phyloP scores from a whole-genome alignment of 768 basidiomycete species.

The Leccinum rimulosum region DNA sequence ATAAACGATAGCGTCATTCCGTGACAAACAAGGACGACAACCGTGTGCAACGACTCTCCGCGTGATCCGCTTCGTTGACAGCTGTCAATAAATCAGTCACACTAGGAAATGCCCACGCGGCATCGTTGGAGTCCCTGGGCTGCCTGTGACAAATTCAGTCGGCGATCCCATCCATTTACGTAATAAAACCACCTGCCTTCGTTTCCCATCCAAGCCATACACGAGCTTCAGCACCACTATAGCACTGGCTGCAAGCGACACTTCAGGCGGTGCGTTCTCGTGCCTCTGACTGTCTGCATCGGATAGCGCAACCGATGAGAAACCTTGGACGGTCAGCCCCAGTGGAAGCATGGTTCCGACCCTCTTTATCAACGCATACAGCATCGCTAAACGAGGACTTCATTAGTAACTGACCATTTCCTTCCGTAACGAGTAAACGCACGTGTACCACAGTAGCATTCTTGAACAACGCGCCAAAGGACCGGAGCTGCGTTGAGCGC shows the following conservation, averaged over 20 bases:
- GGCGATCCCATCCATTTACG: conserved; percentile 2
- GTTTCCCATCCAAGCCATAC: conserved; percentile 75
- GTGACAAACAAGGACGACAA: conserved; percentile 43
- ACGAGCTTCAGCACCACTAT: conserved; percentile 80
- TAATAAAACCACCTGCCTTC: conserved; percentile 42
- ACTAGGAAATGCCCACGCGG: conserved; percentile 57
- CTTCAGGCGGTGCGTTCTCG: conserved; percentile 69
- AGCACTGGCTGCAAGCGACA: conserved; percentile 54
- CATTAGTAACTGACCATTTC: neutral
- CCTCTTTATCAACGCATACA: conserved; percentile 64
- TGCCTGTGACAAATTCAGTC: conserved; percentile 34
- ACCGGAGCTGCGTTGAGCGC: conserved; percentile 74
- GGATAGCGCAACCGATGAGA: conserved; percentile 40
- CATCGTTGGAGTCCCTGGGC: conserved; percentile 49
- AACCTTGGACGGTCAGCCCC: conserved; percentile 58
- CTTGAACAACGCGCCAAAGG: conserved; percentile 68
- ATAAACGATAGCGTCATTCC: conserved; percentile 8
- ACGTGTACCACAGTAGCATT: conserved; percentile 73
- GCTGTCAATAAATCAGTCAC: conserved; percentile 45
- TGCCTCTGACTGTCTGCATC: conserved; percentile 49
- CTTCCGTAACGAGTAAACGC: conserved; percentile 33
- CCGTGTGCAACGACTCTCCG: conserved; percentile 37
- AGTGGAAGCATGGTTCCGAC: conserved; percentile 54
- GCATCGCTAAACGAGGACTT: conserved; percentile 39
- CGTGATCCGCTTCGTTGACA: conserved; percentile 39